Percentiles rank a stretch among this genome's conserved stretches.
Conservation (phyloP, 2,329 filamentous ascomycete species). For the Penicillium sp. region DNA sequence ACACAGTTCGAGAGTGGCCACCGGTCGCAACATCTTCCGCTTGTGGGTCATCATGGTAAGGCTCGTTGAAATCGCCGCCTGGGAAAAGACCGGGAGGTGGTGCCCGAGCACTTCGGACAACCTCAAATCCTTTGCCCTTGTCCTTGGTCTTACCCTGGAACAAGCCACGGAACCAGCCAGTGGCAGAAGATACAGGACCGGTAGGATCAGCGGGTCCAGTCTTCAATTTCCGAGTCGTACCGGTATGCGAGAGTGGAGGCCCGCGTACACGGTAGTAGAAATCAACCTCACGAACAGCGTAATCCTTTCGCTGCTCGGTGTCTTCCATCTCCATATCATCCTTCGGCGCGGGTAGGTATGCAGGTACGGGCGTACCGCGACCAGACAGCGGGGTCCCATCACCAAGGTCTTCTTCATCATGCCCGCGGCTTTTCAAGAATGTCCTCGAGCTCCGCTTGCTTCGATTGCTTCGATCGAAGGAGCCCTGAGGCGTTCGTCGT, state of each 20-base stretch:
- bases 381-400: constrained; percentile 50
- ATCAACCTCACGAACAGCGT: constrained; percentile 91
- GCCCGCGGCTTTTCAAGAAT: constrained; percentile 45
- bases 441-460: constrained; percentile 46
- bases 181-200: constrained; percentile 83
- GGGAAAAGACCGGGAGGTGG: constrained; percentile 70
- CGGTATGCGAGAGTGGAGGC: constrained; percentile 79
- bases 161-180: constrained; percentile 82
- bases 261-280: constrained; percentile 95
- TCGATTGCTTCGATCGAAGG: constrained; percentile 50
- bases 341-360: constrained; percentile 56
- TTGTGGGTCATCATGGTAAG: constrained; percentile 59
- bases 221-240: constrained; percentile 75
- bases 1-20: constrained; percentile 31
- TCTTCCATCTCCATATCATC: constrained; percentile 61
- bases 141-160: constrained; percentile 88
- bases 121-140: constrained; percentile 94
- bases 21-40: constrained; percentile 33
- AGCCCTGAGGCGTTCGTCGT: constrained; percentile 64
- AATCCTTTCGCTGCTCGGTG: constrained; percentile 67
- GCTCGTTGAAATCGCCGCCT: constrained; percentile 65
- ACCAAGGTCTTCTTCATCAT: constrained; percentile 38
- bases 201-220: constrained; percentile 95
- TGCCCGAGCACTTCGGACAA: constrained; percentile 86
- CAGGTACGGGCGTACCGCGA: constrained; percentile 55